Evolutionary conservation across 768 basidiomycete species (phyloP), one percentile per base, ranked within the genome.

Genomic region (Rickenella mellea): DNA sequence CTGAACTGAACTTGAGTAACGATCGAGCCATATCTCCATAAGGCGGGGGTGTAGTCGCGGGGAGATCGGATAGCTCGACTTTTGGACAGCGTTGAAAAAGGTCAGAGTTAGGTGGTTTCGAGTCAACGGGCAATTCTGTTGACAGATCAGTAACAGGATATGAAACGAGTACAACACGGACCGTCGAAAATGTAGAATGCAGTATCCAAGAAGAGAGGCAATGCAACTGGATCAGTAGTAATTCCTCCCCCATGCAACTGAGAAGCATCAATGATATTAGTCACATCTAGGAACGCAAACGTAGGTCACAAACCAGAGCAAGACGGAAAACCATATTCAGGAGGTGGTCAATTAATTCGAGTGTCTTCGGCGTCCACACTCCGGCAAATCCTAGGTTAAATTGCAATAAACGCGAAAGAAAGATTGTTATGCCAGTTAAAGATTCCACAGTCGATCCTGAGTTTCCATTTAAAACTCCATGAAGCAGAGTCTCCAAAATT

Each of bases 141-240:
- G 10, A 42, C 3, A 25, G 27, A 26, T 11, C 8, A 19, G 12
- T 3, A 8, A 30, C 20, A n/a, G n/a, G n/a, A n/a, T 8, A 29
- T 15, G 25, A 22, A 25, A 21, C 53, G 8, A 12, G 20, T 27
- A 40, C n/a, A 8, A 4, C 11, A 47, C 70, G 44, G 51, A 85
- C 86, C 86, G 53, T 89, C 87, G 24, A 83, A 66, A 6, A 85
- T 59, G 53, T 79, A 83, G 50, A 77, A 76, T 1, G 84, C 61
- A 3, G 86, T 88, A 62, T 90, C 86, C 19, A 86, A 57, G 25
- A 88, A 60, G 31, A 87, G 55, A 0, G 80, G 71, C 59, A 78
- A 87, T 33, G 73, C 64, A 31, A 78, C 66, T 2, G 73, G 57
- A 51, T 83, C 75, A 7, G 76, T 58, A 40, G 68, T 62, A 30